Evolutionary conservation across 768 basidiomycete species (phyloP).

Genomic region (Rhodotorula diobovata): DNA sequence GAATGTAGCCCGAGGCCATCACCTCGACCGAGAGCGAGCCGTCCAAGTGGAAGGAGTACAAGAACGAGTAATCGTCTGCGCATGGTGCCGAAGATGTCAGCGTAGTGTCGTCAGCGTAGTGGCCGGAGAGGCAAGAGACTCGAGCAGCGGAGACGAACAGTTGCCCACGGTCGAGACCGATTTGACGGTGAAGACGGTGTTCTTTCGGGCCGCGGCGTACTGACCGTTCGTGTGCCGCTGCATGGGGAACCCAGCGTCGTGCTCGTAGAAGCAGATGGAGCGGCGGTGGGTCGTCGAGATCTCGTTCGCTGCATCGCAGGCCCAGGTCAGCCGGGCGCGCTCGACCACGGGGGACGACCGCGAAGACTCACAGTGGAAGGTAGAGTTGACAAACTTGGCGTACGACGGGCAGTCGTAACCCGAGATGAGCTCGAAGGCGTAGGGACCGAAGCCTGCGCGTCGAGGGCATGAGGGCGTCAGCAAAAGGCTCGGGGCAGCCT

Average conservation of each 20-base stretch:
- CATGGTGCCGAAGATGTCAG: no score
- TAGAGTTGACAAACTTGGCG: constrained; percentile 43
- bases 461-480: no score
- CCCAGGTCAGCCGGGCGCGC: not conserved
- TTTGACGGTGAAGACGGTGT: constrained; percentile 36
- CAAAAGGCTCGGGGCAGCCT: not conserved
- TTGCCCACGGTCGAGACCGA: constrained; percentile 38
- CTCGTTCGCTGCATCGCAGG: constrained; percentile 32
- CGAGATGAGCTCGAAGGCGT: constrained; percentile 43
- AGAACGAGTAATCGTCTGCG: not conserved
- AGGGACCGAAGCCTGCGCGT: constrained; percentile 44
- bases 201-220: constrained; percentile 42
- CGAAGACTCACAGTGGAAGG: constrained; percentile 37
- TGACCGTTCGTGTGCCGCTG: constrained; percentile 40
- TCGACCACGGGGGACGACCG: no score
- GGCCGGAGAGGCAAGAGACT: not conserved
- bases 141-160: not conserved
- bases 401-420: constrained; percentile 46
- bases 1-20: constrained; percentile 37
- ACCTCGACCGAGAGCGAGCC: constrained; percentile 36
- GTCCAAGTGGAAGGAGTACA: constrained; percentile 39
- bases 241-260: constrained; percentile 42
- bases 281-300: constrained; percentile 43
- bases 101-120: not conserved
- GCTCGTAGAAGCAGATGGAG: constrained; percentile 40